Conservation (phyloP, 345 rosid species). For the Orychophragmus violaceus region DNA sequence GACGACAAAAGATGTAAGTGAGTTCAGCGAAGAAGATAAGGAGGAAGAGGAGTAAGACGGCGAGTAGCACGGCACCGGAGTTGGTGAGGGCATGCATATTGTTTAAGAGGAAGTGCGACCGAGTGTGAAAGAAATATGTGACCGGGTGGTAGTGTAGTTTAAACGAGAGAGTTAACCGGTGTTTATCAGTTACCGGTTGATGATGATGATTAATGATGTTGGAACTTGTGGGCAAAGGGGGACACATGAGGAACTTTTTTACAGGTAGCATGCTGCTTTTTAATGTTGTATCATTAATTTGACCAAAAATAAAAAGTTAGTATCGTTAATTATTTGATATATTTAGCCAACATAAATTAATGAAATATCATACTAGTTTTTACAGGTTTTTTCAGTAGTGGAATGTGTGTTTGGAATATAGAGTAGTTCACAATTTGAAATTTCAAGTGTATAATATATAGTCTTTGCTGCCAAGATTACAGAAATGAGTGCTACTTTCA, state of each 20-base stretch:
- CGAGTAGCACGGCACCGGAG: constrained; percentile 30
- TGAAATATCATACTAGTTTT: not conserved
- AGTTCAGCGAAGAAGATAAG: constrained; percentile 25
- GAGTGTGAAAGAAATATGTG: not conserved
- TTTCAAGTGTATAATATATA: not conserved
- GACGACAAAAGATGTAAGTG: constrained; percentile 24
- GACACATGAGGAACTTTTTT: constrained; percentile 27
- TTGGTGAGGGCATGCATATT: constrained; percentile 29
- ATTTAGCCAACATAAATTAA: not conserved
- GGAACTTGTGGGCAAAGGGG: constrained; percentile 30
- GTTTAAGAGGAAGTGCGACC: not conserved
- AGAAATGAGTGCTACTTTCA: not conserved
- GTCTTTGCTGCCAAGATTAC: not conserved
- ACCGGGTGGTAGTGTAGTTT: not conserved
- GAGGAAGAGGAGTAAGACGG: constrained; percentile 25
- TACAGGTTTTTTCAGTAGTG: not conserved
- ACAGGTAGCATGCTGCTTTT: constrained; percentile 25
- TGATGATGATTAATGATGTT: constrained; percentile 34
- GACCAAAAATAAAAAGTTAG: no score
- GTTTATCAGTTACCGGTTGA: constrained; percentile 17
- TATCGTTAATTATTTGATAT: not conserved
- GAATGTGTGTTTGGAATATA: not conserved
- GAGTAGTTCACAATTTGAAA: not conserved
- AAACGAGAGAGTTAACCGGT: constrained; percentile 19
- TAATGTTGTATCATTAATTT: constrained; percentile 4